Percentiles rank a stretch among this genome's conserved stretches.
phyloP scores from a whole-genome alignment of 805 yeast species.

The Saccharomycopsis sp. region DNA sequence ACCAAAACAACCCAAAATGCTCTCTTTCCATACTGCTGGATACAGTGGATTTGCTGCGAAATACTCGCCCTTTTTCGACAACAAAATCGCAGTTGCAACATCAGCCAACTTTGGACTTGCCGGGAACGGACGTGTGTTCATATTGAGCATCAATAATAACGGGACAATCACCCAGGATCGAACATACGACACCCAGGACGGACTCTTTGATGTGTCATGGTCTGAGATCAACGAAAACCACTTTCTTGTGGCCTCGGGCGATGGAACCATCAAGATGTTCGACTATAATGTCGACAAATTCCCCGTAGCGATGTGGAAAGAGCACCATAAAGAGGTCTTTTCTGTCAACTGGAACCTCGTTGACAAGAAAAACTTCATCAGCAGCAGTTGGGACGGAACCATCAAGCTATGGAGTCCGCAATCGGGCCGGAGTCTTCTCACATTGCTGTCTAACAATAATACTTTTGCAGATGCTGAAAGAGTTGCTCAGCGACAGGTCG shows the following conservation, averaged over 20 bases:
- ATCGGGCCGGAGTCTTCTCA: conserved; percentile 48
- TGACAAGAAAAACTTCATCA: conserved; percentile 60
- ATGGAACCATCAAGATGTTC: conserved; percentile 78
- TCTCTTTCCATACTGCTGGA: conserved; percentile 66
- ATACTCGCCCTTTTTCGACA: conserved; percentile 89
- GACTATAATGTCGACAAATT: conserved; percentile 61
- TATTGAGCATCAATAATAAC: conserved; percentile 58
- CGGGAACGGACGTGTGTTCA: conserved; percentile 80
- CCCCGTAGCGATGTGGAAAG: conserved; percentile 70
- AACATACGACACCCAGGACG: conserved; percentile 87
- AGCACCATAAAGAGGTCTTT: conserved; percentile 72
- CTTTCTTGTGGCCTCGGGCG: conserved; percentile 77
- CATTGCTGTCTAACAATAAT: conserved; percentile 33
- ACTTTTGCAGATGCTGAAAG: conserved; percentile 22
- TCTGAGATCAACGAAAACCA: conserved; percentile 88
- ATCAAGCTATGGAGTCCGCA: conserved; percentile 73
- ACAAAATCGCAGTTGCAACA: conserved; percentile 81
- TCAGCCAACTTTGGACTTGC: conserved; percentile 91
- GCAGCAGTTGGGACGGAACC: conserved; percentile 90
- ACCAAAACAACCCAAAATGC: conserved; percentile 33
- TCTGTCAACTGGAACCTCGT: conserved; percentile 68
- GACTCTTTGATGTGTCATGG: conserved; percentile 84
- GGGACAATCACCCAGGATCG: conserved; percentile 54
- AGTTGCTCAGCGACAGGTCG: conserved; percentile 22
- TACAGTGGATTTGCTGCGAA: conserved; percentile 82